These are phyloP conservation scores for Blastobotrys illinoisensis DNA, from an alignment of 1,139 yeast species.

Conservation along the genomic window DNA sequence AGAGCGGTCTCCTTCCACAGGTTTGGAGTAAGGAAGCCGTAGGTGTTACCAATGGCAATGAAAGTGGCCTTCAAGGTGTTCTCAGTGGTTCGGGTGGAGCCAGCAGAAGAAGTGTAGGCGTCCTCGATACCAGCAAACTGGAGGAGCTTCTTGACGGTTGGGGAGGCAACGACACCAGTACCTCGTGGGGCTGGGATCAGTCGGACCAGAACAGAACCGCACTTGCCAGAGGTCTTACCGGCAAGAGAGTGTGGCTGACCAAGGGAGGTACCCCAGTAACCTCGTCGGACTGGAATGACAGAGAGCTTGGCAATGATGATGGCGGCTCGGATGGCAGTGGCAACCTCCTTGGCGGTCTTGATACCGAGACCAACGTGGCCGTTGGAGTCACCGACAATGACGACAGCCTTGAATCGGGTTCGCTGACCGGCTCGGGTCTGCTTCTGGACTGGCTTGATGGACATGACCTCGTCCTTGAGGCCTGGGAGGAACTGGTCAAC, in stretches of 20 bases:
- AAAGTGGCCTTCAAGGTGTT: slow-evolving; percentile 99
- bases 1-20: slow-evolving; percentile 88
- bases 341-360: slow-evolving; percentile 99
- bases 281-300: slow-evolving; percentile 99
- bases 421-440: slow-evolving; percentile 99
- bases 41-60: slow-evolving; percentile 99
- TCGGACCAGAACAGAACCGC: slow-evolving; percentile 98
- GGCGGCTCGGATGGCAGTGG: slow-evolving; percentile 99
- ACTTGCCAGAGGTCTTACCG: slow-evolving; percentile 97
- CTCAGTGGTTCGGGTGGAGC: slow-evolving; percentile 99
- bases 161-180: slow-evolving; percentile 99
- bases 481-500: slow-evolving; percentile 94
- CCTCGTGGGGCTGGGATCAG: slow-evolving; percentile 99
- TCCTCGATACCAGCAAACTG: slow-evolving; percentile 99
- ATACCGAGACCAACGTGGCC: slow-evolving; percentile 99
- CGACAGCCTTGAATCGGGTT: slow-evolving; percentile 99
- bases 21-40: slow-evolving; percentile 99
- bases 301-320: slow-evolving; percentile 98
- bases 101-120: slow-evolving; percentile 97
- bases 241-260: slow-evolving; percentile 99
- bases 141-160: slow-evolving; percentile 97
- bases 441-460: slow-evolving; percentile 99
- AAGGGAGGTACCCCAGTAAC: slow-evolving; percentile 99
- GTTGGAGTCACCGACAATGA: slow-evolving; percentile 98
- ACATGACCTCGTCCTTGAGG: slow-evolving; percentile 98